Evolutionary conservation across 2,329 filamentous ascomycete species (phyloP).

Genomic region (Colletotrichum brevisporum): DNA sequence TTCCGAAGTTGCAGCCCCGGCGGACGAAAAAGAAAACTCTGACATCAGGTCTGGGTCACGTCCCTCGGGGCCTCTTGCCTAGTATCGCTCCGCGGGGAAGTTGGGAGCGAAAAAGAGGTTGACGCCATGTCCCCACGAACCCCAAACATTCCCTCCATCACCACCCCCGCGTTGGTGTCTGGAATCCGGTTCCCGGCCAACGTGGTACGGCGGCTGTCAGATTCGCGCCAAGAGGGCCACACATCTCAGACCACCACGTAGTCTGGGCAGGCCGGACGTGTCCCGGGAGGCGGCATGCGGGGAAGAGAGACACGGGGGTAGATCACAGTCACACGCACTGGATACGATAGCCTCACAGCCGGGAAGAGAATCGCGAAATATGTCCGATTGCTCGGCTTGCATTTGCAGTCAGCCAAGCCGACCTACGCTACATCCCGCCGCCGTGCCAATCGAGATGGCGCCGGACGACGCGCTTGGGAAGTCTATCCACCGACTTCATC

Average conservation of each 20-base stretch:
- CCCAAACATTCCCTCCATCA: not conserved
- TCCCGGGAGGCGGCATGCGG: conserved; percentile 11
- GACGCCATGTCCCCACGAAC: not conserved
- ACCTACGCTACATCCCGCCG: not conserved
- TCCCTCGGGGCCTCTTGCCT: conserved; percentile 20
- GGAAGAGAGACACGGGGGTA: not conserved
- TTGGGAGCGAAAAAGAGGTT: not conserved
- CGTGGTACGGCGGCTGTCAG: conserved; percentile 12
- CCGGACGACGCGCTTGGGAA: not conserved
- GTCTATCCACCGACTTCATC: conserved; percentile 1
- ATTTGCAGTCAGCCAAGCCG: conserved; percentile 1
- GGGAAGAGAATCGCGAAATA: conserved; percentile 29
- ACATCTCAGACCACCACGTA: not conserved
- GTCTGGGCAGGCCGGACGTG: not conserved
- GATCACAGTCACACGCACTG: not conserved
- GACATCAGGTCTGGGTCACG: conserved; percentile 29
- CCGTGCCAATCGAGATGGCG: no score
- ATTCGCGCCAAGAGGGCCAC: conserved; percentile 8
- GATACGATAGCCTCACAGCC: not conserved
- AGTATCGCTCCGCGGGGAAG: conserved; percentile 10
- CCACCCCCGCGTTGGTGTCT: conserved; percentile 2
- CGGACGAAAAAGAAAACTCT: not conserved
- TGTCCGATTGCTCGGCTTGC: conserved; percentile 25
- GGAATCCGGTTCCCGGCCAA: not conserved
- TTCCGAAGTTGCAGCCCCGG: not conserved